Percentiles rank a stretch among this genome's conserved stretches.
phyloP scores from a whole-genome alignment of 2,329 filamentous ascomycete genomes.

The Apiospora koreana region DNA sequence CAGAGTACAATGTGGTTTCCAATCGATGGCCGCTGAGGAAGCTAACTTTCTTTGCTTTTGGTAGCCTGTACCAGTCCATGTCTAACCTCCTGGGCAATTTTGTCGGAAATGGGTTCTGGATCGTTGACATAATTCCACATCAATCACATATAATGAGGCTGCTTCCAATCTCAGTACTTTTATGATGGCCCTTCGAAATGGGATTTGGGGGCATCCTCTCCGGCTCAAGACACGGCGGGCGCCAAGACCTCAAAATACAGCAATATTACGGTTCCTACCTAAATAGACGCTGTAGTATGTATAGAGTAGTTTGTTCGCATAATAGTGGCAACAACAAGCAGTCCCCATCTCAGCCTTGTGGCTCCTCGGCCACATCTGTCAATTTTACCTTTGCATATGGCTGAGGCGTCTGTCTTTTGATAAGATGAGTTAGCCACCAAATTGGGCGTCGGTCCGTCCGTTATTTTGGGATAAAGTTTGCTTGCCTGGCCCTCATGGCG shows the following conservation, averaged over 20 bases:
- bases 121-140: neutral
- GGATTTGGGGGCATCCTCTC: too few species aligned
- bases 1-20: too few species aligned
- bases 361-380: neutral
- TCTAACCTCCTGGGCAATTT: neutral
- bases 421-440: neutral
- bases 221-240: neutral
- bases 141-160: neutral
- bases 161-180: neutral
- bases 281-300: neutral
- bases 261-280: neutral
- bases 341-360: conserved; percentile 1
- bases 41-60: neutral
- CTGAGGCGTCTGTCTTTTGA: neutral
- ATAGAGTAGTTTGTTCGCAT: neutral
- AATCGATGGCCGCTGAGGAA: too few species aligned
- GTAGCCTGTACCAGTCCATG: neutral
- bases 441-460: neutral
- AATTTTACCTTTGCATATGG: neutral
- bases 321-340: neutral
- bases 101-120: neutral
- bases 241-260: neutral
- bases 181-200: neutral
- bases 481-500: neutral
- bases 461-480: neutral